phyloP scores from a whole-genome alignment of 2,329 filamentous ascomycete genomes.

The Zelopaecilomyces penicillatus region DNA sequence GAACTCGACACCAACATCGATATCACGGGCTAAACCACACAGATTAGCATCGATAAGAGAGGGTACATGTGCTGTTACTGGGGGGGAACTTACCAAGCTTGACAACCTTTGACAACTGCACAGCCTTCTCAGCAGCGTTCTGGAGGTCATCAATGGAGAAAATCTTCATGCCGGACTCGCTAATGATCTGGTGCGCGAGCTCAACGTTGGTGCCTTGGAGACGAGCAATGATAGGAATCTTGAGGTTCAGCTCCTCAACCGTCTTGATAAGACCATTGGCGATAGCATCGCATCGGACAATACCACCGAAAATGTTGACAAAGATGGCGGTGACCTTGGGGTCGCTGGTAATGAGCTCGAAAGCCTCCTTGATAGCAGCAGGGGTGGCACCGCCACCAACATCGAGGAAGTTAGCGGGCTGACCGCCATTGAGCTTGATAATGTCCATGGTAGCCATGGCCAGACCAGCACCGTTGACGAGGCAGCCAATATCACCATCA shows the following conservation, averaged over 20 bases:
- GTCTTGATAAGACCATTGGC: conserved; percentile 93
- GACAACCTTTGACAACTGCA: conserved; percentile 98
- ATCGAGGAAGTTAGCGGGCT: conserved; percentile 97
- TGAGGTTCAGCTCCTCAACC: conserved; percentile 87
- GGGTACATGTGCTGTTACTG: neutral
- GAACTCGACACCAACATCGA: conserved; percentile 95
- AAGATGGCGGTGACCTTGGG: conserved; percentile 98
- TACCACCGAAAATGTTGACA: conserved; percentile 99
- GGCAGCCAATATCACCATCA: conserved; percentile 96
- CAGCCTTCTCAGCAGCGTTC: conserved; percentile 92
- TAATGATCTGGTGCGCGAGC: conserved; percentile 83
- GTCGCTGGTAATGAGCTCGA: conserved; percentile 97
- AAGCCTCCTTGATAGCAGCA: conserved; percentile 92
- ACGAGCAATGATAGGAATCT: conserved; percentile 93
- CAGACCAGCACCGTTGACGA: conserved; percentile 97
- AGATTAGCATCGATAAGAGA: conserved; percentile 12
- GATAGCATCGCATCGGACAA: conserved; percentile 95
- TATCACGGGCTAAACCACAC: conserved; percentile 63
- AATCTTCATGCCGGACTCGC: conserved; percentile 97
- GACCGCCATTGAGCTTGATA: conserved; percentile 97
- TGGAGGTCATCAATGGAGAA: conserved; percentile 99
- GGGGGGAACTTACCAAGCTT: conserved; percentile 70
- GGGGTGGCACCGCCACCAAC: conserved; percentile 96
- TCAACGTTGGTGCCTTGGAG: conserved; percentile 99
- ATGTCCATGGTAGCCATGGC: conserved; percentile 99